These are phyloP conservation scores for Penicillium sp. DNA, from an alignment of 2,329 filamentous ascomycete genomes.

Conservation along the genomic window DNA sequence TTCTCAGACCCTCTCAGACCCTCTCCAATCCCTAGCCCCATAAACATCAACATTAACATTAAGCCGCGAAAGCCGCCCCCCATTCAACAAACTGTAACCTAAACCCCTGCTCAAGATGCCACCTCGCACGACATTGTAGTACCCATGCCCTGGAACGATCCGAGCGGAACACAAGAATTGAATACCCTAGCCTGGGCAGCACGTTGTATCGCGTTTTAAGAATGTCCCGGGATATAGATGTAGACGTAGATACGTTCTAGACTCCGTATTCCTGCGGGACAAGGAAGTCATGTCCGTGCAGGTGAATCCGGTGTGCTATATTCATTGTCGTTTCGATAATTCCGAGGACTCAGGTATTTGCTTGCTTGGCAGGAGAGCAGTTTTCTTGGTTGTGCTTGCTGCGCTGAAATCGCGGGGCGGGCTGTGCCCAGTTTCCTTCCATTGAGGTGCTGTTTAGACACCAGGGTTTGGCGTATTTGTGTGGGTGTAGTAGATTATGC, in stretches of 20 bases:
- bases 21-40: not conserved
- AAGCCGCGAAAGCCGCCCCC: not conserved
- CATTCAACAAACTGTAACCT: constrained; percentile 12
- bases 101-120: constrained; percentile 13
- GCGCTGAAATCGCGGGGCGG: not conserved
- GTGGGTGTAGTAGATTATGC: not conserved
- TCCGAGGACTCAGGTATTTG: not conserved
- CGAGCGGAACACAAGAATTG: constrained; percentile 4
- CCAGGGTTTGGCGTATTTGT: not conserved
- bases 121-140: constrained; percentile 15
- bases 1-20: not conserved
- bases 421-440: not conserved
- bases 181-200: not conserved
- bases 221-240: not conserved
- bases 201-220: constrained; percentile 5
- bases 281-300: constrained; percentile 12
- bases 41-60: not conserved
- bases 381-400: not conserved
- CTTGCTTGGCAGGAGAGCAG: not conserved
- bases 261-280: not conserved
- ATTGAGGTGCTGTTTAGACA: not conserved
- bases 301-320: constrained; percentile 9
- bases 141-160: constrained; percentile 17
- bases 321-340: constrained; percentile 7
- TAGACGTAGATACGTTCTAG: not conserved